phyloP scores from a whole-genome alignment of 148 eudicot genomes.

The Chenopodium formosanum region DNA sequence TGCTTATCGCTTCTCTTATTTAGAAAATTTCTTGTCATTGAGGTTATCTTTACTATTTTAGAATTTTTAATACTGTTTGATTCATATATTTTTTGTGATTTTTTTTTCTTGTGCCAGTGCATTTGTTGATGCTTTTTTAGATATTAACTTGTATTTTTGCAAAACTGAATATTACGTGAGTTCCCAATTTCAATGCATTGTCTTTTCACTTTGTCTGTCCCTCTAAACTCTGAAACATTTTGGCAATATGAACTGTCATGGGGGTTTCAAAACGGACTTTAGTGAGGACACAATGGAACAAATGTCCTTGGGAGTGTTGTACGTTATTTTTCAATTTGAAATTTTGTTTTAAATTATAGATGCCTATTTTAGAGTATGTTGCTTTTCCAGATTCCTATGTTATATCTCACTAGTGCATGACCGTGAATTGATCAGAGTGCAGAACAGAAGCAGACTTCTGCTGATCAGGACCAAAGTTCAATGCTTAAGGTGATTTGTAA shows the following conservation, averaged over 20 bases:
- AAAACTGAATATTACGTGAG: background rate
- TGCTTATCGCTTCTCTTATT: background rate
- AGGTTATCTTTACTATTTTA: background rate
- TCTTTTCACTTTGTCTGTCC: background rate
- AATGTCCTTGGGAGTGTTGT: background rate
- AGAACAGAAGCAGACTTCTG: constrained; percentile 71
- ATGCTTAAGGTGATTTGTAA: constrained; percentile 99
- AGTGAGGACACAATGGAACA: background rate
- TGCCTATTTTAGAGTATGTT: background rate
- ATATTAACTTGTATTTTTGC: background rate
- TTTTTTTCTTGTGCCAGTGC: background rate
- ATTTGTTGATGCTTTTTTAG: background rate
- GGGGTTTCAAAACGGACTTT: background rate
- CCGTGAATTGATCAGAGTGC: constrained; percentile 47
- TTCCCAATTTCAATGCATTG: background rate
- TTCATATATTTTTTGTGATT: too few relatives aligned
- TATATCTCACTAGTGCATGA: constrained; percentile 8
- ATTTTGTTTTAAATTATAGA: background rate
- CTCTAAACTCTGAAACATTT: background rate
- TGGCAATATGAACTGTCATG: background rate
- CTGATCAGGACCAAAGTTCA: constrained; percentile 90
- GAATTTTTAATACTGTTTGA: background rate
- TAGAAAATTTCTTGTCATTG: background rate
- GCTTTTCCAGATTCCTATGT: background rate
- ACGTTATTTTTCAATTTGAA: background rate